phyloP scores from a whole-genome alignment of 805 yeast genomes.

The Candida saitoana region DNA sequence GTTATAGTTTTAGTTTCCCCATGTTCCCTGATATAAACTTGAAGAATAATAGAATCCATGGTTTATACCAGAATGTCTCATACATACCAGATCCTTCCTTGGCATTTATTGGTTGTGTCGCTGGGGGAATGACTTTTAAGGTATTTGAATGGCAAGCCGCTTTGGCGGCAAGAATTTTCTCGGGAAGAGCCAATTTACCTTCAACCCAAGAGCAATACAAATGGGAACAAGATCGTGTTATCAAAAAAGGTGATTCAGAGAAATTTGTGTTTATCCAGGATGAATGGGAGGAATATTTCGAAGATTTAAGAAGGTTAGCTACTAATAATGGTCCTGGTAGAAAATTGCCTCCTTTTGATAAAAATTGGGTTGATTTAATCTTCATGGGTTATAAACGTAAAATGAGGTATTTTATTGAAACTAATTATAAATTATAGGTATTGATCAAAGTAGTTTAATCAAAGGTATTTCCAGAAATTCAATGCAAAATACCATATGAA shows the following conservation, averaged over 20 bases:
- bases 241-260: conserved; percentile 21
- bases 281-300: conserved; percentile 20
- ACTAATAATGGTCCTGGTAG: conserved; percentile 21
- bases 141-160: conserved; percentile 41
- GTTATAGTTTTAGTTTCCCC: conserved; percentile 33
- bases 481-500: neutral
- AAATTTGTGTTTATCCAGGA: conserved; percentile 14
- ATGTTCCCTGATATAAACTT: conserved; percentile 25
- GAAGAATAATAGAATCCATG: conserved; percentile 24
- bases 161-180: conserved; percentile 26
- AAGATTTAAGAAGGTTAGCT: conserved; percentile 16
- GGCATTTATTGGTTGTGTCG: conserved; percentile 34
- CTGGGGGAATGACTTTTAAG: conserved; percentile 36
- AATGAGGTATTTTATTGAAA: conserved; percentile 13
- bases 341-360: conserved; percentile 18
- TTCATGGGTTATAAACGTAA: conserved; percentile 17
- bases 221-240: conserved; percentile 27
- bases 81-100: conserved; percentile 27
- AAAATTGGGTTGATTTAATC: conserved; percentile 17
- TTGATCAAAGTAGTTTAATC: neutral
- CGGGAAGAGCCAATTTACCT: conserved; percentile 29
- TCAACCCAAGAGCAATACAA: conserved; percentile 20
- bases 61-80: conserved; percentile 31
- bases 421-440: conserved; percentile 9
- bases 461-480: neutral